phyloP scores from a whole-genome alignment of 306 rosid species.

The Quercus suber region DNA sequence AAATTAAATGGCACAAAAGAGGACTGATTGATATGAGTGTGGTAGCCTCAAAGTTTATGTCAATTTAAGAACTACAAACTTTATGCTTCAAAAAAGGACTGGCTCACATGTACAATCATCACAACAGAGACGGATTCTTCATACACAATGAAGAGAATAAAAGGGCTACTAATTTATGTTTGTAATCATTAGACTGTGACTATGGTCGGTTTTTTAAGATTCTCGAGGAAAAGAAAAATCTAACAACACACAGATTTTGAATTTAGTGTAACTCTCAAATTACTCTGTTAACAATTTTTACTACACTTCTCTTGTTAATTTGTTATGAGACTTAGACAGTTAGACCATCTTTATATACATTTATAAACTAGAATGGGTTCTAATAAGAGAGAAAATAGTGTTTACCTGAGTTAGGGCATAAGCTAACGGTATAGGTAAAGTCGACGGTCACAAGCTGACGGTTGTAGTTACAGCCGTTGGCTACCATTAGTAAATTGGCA shows the following conservation, averaged over 20 bases:
- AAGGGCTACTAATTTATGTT: neutral
- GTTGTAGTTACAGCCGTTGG: no score
- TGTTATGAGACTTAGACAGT: conserved; percentile 19
- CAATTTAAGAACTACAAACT: neutral
- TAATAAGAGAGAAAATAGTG: no score
- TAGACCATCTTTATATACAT: conserved; percentile 21
- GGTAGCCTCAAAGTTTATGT: neutral
- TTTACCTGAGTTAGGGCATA: no score
- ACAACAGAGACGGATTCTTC: neutral
- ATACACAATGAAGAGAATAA: conserved; percentile 3
- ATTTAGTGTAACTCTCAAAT: conserved; percentile 14
- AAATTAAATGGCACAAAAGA: no score
- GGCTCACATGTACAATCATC: neutral
- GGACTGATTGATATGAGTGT: no score
- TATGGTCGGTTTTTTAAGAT: neutral
- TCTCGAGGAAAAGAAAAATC: neutral
- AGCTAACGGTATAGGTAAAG: no score
- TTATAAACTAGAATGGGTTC: conserved; percentile 15
- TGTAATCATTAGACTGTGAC: neutral
- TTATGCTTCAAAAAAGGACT: neutral
- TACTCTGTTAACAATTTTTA: conserved; percentile 7
- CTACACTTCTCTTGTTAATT: conserved; percentile 30
- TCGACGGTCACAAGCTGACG: no score
- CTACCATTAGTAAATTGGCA: no score
- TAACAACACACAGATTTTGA: conserved; percentile 1